phyloP scores from a whole-genome alignment of 306 rosid genomes.

The Luffa aegyptiaca region DNA sequence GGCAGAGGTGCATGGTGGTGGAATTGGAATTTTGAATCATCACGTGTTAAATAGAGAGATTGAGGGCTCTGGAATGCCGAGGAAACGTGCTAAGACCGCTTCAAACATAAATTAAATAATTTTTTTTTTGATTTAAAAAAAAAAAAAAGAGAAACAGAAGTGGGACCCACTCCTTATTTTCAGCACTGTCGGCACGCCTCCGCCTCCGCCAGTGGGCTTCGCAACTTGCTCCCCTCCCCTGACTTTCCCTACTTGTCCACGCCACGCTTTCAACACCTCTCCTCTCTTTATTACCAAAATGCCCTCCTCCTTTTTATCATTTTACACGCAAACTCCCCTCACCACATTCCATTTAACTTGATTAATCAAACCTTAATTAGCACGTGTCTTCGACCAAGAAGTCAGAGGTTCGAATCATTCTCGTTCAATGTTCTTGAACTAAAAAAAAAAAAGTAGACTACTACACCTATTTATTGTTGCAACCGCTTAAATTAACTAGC shows the following conservation, averaged over 20 bases:
- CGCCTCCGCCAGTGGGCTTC: neutral
- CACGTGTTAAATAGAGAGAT: slow-evolving; percentile 1
- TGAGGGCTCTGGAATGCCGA: neutral
- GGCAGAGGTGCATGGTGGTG: neutral
- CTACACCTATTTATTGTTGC: no score
- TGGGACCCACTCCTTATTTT: neutral
- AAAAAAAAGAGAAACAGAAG: neutral
- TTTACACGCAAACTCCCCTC: neutral
- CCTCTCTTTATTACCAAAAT: neutral
- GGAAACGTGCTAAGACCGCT: slow-evolving; percentile 9
- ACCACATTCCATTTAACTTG: no score
- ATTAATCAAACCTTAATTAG: neutral
- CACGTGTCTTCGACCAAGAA: no score
- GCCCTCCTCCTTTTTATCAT: neutral
- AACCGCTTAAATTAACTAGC: no score
- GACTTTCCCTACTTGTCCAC: neutral
- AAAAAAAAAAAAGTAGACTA: no score
- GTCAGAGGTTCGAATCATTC: no score
- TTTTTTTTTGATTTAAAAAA: no score
- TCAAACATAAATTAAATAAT: neutral
- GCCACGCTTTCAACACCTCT: neutral
- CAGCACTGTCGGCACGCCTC: slow-evolving; percentile 2
- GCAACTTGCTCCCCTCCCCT: neutral
- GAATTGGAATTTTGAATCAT: neutral
- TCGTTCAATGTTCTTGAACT: no score